phyloP scores from a whole-genome alignment of 768 basidiomycete genomes.

The Brasilioporus rufonigricans region DNA sequence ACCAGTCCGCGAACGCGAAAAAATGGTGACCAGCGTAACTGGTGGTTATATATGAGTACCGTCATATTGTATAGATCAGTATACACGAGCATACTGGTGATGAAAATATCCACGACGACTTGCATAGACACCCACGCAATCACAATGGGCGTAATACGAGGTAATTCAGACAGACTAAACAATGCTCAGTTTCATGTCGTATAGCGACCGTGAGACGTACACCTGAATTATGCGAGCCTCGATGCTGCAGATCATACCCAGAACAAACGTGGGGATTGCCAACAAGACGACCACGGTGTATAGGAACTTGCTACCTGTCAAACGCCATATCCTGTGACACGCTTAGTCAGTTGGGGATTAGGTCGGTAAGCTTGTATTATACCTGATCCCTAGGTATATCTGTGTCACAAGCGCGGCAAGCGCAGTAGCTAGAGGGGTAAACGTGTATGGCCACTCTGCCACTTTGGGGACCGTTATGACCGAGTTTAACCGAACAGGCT shows the following conservation, averaged over 20 bases:
- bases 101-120: not conserved
- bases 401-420: too few relatives aligned
- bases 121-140: not conserved
- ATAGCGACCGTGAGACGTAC: not conserved
- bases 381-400: not conserved
- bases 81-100: not conserved
- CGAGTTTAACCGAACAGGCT: too few relatives aligned
- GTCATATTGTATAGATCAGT: too few relatives aligned
- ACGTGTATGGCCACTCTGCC: too few relatives aligned
- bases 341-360: not conserved
- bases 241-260: not conserved
- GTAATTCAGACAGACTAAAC: conserved; percentile 41
- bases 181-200: not conserved
- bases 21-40: too few relatives aligned
- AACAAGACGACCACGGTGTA: not conserved
- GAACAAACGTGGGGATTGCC: not conserved
- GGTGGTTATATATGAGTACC: too few relatives aligned
- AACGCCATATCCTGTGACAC: not conserved
- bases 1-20: too few relatives aligned
- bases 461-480: too few relatives aligned
- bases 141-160: conserved; percentile 34
- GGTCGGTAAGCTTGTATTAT: not conserved
- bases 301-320: not conserved
- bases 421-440: too few relatives aligned
- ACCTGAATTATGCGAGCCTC: not conserved